phyloP scores from a whole-genome alignment of 495 filamentous ascomycete species.

The Aspergillus mulundensis region DNA sequence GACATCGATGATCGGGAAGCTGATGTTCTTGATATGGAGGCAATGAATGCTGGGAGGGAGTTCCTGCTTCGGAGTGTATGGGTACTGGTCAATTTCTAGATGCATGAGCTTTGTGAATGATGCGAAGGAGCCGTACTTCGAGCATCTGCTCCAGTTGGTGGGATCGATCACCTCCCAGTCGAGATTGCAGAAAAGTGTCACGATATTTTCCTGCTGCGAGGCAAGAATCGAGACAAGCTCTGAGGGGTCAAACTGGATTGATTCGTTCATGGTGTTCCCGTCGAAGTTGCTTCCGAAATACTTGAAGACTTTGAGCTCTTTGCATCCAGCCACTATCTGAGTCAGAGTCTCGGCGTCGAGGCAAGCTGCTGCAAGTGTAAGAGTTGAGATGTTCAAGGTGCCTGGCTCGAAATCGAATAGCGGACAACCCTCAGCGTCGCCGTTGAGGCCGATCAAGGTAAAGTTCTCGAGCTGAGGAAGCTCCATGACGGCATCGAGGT shows the following conservation, averaged over 20 bases:
- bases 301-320: background rate
- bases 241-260: background rate
- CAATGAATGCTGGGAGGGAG: background rate
- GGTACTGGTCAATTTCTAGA: background rate
- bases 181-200: background rate
- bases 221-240: background rate
- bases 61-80: background rate
- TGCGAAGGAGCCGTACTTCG: background rate
- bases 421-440: background rate
- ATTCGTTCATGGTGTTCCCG: background rate
- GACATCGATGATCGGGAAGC: background rate
- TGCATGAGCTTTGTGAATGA: background rate
- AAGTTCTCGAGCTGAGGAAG: slow-evolving; percentile 1
- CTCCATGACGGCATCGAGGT: background rate
- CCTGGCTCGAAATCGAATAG: background rate
- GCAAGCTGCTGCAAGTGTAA: background rate
- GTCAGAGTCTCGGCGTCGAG: slow-evolving; percentile 2
- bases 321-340: slow-evolving; percentile 1
- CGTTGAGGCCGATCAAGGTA: background rate
- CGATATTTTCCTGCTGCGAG: background rate
- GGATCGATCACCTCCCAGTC: background rate
- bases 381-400: background rate
- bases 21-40: background rate
- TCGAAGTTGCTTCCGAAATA: background rate
- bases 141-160: background rate